These are phyloP conservation scores for Deakozyma indianensis DNA, from an alignment of 805 yeast genomes.

Conservation along the genomic window DNA sequence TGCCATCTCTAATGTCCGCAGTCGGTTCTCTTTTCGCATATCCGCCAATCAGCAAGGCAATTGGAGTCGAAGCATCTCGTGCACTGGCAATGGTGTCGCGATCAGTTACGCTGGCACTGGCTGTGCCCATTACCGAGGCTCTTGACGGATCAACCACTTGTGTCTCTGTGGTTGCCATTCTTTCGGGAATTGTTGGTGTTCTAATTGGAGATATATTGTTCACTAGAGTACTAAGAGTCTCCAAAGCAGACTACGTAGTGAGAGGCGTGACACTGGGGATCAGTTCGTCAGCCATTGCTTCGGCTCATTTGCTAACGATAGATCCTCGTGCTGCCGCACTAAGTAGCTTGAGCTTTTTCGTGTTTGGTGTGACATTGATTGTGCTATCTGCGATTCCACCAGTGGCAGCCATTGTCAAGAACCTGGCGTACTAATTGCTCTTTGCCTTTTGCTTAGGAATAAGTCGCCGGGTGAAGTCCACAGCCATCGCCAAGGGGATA, in stretches of 20 bases:
- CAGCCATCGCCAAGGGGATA: constrained; percentile 43
- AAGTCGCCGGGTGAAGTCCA: constrained; percentile 25
- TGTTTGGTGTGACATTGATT: neutral
- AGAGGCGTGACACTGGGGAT: constrained; percentile 66
- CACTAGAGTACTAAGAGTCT: constrained; percentile 32
- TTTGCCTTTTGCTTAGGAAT: constrained; percentile 12
- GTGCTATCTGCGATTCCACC: neutral
- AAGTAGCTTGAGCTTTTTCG: constrained; percentile 53
- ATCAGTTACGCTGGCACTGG: constrained; percentile 66
- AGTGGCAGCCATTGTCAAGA: neutral
- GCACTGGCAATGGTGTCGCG: constrained; percentile 68
- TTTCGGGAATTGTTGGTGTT: constrained; percentile 67
- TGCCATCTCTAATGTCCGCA: constrained; percentile 43
- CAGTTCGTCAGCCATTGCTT: constrained; percentile 72
- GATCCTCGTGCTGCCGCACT: constrained; percentile 76
- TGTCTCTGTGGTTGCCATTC: constrained; percentile 66
- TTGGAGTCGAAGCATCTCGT: constrained; percentile 47
- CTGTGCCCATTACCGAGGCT: constrained; percentile 57
- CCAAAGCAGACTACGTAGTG: constrained; percentile 53
- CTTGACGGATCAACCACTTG: constrained; percentile 55
- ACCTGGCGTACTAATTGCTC: neutral
- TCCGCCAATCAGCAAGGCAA: constrained; percentile 50
- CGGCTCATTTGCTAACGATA: constrained; percentile 53
- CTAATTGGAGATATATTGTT: constrained; percentile 45
- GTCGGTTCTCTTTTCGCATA: constrained; percentile 49